A percentile compares a stretch with the other conserved stretches of the same genome.
phyloP scores from a whole-genome alignment of 2,329 filamentous ascomycete genomes.

The Ciborinia camelliae region DNA sequence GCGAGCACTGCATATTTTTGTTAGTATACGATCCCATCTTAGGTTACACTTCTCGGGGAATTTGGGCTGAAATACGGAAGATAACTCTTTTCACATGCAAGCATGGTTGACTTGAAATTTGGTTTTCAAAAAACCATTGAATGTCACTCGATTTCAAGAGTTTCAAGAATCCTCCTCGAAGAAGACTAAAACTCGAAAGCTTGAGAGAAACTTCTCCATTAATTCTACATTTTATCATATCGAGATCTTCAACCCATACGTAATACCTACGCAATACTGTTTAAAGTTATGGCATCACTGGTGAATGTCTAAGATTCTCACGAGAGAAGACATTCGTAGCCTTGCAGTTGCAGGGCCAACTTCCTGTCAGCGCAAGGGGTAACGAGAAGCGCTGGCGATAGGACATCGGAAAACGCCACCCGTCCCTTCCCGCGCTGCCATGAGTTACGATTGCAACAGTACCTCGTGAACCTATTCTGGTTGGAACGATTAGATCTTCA shows the following conservation, averaged over 20 bases:
- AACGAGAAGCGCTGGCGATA: neutral
- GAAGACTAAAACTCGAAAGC: neutral
- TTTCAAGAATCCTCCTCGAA: neutral
- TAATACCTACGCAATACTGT: neutral
- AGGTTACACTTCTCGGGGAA: neutral
- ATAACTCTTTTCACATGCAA: too few relatives aligned
- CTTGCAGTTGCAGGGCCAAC: neutral
- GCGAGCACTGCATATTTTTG: conserved; percentile 12
- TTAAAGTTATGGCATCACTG: neutral
- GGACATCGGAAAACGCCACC: neutral
- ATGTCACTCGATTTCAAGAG: neutral
- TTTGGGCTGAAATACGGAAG: neutral
- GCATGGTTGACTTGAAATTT: neutral
- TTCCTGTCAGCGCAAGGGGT: neutral
- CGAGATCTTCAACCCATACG: neutral
- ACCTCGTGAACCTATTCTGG: neutral
- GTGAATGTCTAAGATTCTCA: neutral
- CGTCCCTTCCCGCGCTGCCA: neutral
- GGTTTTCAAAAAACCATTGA: neutral
- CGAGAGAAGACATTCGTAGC: neutral
- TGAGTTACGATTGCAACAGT: neutral
- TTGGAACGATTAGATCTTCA: neutral
- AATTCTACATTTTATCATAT: neutral
- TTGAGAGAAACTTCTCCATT: neutral
- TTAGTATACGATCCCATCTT: neutral